Percentiles rank a stretch among this genome's conserved stretches.
Evolutionary conservation across 1,139 yeast species (phyloP).

Genomic region (Entelexis paramagnoliae): DNA sequence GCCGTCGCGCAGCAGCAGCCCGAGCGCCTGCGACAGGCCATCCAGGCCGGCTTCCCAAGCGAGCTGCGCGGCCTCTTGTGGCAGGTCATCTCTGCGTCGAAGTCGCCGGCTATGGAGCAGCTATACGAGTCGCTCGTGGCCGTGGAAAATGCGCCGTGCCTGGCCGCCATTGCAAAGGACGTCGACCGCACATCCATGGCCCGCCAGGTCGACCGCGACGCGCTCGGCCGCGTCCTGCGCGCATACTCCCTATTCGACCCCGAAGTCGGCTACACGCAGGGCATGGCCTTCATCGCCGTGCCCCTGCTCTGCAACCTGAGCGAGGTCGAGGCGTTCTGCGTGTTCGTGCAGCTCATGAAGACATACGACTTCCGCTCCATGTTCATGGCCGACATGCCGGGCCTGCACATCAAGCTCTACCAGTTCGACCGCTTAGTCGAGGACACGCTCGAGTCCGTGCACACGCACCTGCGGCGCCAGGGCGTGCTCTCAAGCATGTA

Average conservation of each 20-base stretch:
- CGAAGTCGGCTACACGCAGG: constrained; percentile 95
- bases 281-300: constrained; percentile 86
- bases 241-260: constrained; percentile 80
- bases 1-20: constrained; percentile 55
- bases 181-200: constrained; percentile 76
- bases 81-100: constrained; percentile 82
- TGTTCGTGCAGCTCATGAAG: constrained; percentile 74
- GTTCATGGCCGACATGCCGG: constrained; percentile 87
- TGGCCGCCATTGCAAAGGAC: constrained; percentile 70
- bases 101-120: constrained; percentile 62
- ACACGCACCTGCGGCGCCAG: constrained; percentile 66
- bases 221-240: constrained; percentile 64
- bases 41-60: constrained; percentile 69
- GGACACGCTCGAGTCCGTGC: constrained; percentile 53
- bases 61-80: constrained; percentile 83
- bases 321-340: constrained; percentile 76
- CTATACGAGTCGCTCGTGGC: constrained; percentile 46
- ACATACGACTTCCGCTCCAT: constrained; percentile 66
- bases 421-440: constrained; percentile 83
- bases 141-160: constrained; percentile 51
- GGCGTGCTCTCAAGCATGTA: constrained; percentile 89
- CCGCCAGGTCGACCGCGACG: constrained; percentile 41
- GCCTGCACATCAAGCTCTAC: constrained; percentile 69
- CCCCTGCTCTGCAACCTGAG: constrained; percentile 72
- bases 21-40: constrained; percentile 46